These are phyloP conservation scores for Pelagophyceae sp. DNA, from an alignment of 352 stramenopile species.

Conservation along the genomic window DNA sequence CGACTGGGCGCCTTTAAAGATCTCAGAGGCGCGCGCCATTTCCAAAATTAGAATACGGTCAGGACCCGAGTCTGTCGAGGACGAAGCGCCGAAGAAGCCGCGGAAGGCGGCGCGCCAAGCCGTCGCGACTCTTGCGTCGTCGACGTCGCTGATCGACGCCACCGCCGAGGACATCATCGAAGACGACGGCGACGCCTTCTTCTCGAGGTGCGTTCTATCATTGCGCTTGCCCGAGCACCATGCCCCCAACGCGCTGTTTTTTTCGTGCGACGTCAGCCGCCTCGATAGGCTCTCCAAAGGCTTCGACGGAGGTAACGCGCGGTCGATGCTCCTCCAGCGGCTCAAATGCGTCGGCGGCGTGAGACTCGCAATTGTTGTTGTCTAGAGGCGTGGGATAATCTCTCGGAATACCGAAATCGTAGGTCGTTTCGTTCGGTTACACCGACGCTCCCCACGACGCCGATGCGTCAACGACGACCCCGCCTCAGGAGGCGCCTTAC, in stretches of 20 bases:
- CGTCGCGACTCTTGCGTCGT: neutral
- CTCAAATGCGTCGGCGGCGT: constrained; percentile 31
- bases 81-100: neutral
- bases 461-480: too few relatives aligned
- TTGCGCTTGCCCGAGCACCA: too few relatives aligned
- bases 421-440: constrained; percentile 21
- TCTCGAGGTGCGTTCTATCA: too few relatives aligned
- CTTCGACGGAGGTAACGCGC: constrained; percentile 78
- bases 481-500: neutral
- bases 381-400: too few relatives aligned
- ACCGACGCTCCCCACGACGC: constrained; percentile 1
- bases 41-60: too few relatives aligned
- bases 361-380: neutral
- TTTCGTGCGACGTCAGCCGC: too few relatives aligned
- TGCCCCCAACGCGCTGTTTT: too few relatives aligned
- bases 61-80: too few relatives aligned
- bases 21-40: too few relatives aligned
- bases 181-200: constrained; percentile 74
- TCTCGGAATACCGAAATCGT: too few relatives aligned
- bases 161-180: constrained; percentile 38
- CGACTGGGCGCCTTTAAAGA: neutral
- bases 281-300: constrained; percentile 78
- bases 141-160: neutral
- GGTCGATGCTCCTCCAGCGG: constrained; percentile 81
- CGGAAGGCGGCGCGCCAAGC: neutral